Evolutionary conservation across 176 grass and related monocot species (phyloP), one percentile per base, ranked within the genome.

Genomic region (Oryza coarctata): DNA sequence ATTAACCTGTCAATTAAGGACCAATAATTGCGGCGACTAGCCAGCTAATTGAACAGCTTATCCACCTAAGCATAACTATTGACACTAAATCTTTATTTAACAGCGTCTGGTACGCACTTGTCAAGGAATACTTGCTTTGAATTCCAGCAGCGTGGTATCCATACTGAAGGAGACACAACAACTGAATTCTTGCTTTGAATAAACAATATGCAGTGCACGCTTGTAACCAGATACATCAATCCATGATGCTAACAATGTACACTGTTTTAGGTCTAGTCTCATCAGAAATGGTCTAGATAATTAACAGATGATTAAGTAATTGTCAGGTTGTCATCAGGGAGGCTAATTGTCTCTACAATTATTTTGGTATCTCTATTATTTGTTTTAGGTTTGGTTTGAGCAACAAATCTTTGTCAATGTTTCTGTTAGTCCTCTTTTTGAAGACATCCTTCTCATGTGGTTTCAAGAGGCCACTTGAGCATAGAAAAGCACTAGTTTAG

Each of bases 391-490:
- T 49, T 70, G 23, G 9, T 58, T 49, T 70, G 47, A 57, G 55
- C 57, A 10, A 29, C 27, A 36, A 20, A 40, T 9, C 9, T 29
- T 34, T 60, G 20, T 36, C 14, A 13, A 33, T 23, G 27, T 66
- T 79, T 31, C 4, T 10, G 18, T 63, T 40, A 23, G 14, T 39
- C 1, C 23, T 60, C 12, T 35, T 74, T 33, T 28, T 17, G 20
- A 45, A 69, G 30, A 62, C 14, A 11, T 63, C 49, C 12, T 25
- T 61, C 36, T 45, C 38, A 20, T 82, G 52, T 33, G 2, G 1
- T 63, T 29, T 75, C 81, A 83, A 35, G 70, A 83, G 38, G 71
- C 22, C 9, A 63, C 43, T 27, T 49, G 23, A 47, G 23, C 26
- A 83, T 18, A 44, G 5, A 34, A 86, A 86, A 61, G 58, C 14